Evolutionary conservation across 2,329 filamentous ascomycete genomes (phyloP), one percentile per base, ranked within the genome.

Genomic region (Orbilia oligospora): DNA sequence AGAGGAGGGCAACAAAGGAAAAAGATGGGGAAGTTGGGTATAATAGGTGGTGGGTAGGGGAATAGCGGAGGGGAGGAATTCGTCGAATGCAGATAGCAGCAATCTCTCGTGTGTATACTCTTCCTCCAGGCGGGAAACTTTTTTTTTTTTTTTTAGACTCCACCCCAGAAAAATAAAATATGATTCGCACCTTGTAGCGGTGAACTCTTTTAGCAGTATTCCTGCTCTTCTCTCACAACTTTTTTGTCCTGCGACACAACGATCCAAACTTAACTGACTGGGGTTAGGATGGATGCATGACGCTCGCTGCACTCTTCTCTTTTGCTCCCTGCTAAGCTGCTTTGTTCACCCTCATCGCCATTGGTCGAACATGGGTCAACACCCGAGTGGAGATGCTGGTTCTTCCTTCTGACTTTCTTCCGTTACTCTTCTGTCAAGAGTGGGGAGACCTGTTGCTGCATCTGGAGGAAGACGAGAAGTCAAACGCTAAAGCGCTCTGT

Each of bases 381-480:
- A 77, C 73, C 73, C 73, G 73, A 77, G 73, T 77, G 73, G 73
- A 77, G 73, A 76, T 76, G 71, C 65, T 58, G 67, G 55, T 41
- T 69, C 65, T 75, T 75, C 44, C 58, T 76, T 70, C 65, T 76
- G 64, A 76, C 30, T 61, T 70, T 63, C 73, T 77, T 77, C 73
- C 63, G 73, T 63, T 77, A 77, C 67, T 22, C 73, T 71, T 77
- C 66, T 77, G 73, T 77, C 61, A 71, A 77, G 73, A 77, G 73
- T 77, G 73, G 73, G 73, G 73, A 77, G 73, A 77, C 73, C 73
- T 77, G 73, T 77, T 77, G 73, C 73, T 77, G 73, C 73, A 77
- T 77, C 73, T 77, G 73, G 73, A 67, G 73, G 67, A 77, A 77
- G 73, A 71, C 66, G 44, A 77, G 73, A 77, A 73, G 70, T 46